Percentiles rank a stretch among this genome's conserved stretches.
These are phyloP conservation scores for Penstemon barbatus DNA, from an alignment of 257 asterid genomes.

Conservation along the genomic window DNA sequence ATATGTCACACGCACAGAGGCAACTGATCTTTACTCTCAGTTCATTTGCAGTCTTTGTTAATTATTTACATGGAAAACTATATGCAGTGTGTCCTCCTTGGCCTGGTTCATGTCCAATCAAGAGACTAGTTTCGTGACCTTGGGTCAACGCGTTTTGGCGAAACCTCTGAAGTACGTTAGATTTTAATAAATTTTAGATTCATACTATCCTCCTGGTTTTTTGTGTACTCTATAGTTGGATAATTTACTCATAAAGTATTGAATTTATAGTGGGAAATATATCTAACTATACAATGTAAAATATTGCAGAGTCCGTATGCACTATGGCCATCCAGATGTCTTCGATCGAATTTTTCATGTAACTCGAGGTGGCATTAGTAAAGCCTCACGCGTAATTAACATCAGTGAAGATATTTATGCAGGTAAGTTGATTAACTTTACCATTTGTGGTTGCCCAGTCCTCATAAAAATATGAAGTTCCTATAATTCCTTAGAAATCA, in stretches of 20 bases:
- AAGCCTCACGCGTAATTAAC: constrained; percentile 95
- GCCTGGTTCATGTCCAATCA: constrained; percentile 99
- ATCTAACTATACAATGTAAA: constrained; percentile 16
- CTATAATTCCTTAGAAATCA: background rate
- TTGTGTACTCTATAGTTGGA: background rate
- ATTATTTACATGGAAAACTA: constrained; percentile 17
- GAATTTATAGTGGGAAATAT: constrained; percentile 1
- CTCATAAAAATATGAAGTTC: background rate
- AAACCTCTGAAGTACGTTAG: constrained; percentile 84
- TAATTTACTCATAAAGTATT: constrained; percentile 6
- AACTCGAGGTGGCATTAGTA: constrained; percentile 98
- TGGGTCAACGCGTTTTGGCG: constrained; percentile 98
- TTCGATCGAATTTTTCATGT: constrained; percentile 92
- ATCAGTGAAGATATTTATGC: constrained; percentile 96
- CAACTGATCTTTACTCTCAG: constrained; percentile 19
- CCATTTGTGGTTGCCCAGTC: background rate
- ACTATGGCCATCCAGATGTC: constrained; percentile 98
- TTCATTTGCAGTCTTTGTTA: constrained; percentile 13
- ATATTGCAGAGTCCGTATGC: constrained; percentile 93
- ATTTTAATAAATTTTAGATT: constrained; percentile 19
- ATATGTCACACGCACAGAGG: background rate
- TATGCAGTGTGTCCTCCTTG: constrained; percentile 96
- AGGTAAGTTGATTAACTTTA: constrained; percentile 45
- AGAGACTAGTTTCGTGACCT: constrained; percentile 97
- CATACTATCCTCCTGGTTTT: constrained; percentile 18